These are phyloP conservation scores for Aspergillus asperescens DNA, from an alignment of 495 filamentous ascomycete species.

Conservation along the genomic window DNA sequence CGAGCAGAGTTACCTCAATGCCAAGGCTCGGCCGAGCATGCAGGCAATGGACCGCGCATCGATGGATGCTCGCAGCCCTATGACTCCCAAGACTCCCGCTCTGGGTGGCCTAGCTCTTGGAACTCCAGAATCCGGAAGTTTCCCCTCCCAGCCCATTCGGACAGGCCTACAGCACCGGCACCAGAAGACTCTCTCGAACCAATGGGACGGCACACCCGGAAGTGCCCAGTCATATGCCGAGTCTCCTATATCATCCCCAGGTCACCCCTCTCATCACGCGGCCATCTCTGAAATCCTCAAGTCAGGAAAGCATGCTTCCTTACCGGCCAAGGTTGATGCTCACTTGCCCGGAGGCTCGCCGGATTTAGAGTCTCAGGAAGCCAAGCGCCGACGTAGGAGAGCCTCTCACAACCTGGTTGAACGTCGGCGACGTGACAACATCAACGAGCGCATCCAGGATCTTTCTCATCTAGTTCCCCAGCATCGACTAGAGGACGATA, in stretches of 20 bases:
- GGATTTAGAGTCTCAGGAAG: conserved; percentile 74
- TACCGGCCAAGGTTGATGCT: conserved; percentile 62
- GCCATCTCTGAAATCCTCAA: conserved; percentile 67
- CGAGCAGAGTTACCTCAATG: conserved; percentile 46
- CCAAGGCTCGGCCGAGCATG: conserved; percentile 54
- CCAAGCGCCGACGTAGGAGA: conserved; percentile 80
- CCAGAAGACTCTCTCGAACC: conserved; percentile 74
- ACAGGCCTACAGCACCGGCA: conserved; percentile 59
- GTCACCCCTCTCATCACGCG: conserved; percentile 49
- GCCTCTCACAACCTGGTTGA: conserved; percentile 97
- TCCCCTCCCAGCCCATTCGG: conserved; percentile 69
- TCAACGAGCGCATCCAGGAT: conserved; percentile 97
- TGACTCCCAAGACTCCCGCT: conserved; percentile 72
- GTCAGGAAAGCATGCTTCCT: conserved; percentile 63
- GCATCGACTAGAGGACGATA: conserved; percentile 94
- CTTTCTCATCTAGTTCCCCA: conserved; percentile 86
- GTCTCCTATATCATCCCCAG: conserved; percentile 72
- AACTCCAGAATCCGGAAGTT: conserved; percentile 62
- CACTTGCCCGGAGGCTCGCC: conserved; percentile 45
- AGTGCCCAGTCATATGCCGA: conserved; percentile 75
- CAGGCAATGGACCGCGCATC: conserved; percentile 63
- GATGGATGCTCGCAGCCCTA: conserved; percentile 66
- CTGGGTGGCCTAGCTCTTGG: conserved; percentile 53
- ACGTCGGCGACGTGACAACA: conserved; percentile 90
- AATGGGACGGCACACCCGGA: conserved; percentile 76